These are phyloP conservation scores for Prunus salicina DNA, from an alignment of 306 rosid species.

Conservation along the genomic window DNA sequence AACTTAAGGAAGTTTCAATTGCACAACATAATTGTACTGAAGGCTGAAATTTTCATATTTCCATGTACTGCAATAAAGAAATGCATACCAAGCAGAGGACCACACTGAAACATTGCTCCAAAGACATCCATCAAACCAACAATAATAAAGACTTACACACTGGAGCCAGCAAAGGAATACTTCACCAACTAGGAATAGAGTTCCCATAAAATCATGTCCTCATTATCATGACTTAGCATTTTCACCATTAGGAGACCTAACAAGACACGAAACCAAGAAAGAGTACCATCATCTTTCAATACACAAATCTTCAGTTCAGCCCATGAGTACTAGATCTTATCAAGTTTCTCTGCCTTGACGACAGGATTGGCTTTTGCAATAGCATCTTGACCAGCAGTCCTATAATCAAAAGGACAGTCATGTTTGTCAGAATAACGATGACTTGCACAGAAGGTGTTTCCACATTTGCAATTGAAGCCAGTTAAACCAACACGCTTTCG, in stretches of 20 bases:
- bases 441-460: conserved; percentile 50
- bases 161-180: conserved; percentile 38
- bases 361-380: conserved; percentile 81
- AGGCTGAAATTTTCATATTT: conserved; percentile 1
- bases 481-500: conserved; percentile 70
- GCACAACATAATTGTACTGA: no score
- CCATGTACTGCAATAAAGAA: conserved; percentile 19
- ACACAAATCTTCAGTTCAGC: conserved; percentile 24
- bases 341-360: conserved; percentile 74
- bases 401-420: conserved; percentile 58
- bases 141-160: conserved; percentile 48
- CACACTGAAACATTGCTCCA: conserved; percentile 38
- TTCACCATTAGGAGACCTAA: conserved; percentile 40
- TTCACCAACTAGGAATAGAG: conserved; percentile 43
- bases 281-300: conserved; percentile 30
- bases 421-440: conserved; percentile 80
- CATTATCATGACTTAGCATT: conserved; percentile 28
- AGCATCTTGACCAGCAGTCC: conserved; percentile 53
- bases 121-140: conserved; percentile 47
- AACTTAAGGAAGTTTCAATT: background rate
- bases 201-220: conserved; percentile 40
- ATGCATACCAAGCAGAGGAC: conserved; percentile 42
- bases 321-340: conserved; percentile 53
- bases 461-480: conserved; percentile 80
- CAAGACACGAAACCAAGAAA: conserved; percentile 35